phyloP scores from a whole-genome alignment of 2,329 filamentous ascomycete species.

The Neopestalotiopsis clavispora region DNA sequence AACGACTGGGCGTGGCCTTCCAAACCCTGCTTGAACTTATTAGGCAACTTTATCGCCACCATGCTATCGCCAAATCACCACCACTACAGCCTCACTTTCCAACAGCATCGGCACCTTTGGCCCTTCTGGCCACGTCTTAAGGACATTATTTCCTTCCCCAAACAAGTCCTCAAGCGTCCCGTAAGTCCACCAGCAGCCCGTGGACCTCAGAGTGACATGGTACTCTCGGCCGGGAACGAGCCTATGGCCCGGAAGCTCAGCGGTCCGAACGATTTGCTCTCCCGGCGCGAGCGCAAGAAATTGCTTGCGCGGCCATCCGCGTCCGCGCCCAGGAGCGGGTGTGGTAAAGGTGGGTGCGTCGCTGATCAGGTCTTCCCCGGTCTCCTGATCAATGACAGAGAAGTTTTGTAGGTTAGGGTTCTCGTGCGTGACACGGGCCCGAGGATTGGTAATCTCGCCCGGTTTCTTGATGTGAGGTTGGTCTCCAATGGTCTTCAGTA shows the following conservation, averaged over 20 bases:
- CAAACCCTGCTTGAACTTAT: too few species aligned
- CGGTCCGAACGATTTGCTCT: neutral
- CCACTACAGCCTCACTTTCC: neutral
- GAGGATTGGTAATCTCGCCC: neutral
- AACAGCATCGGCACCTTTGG: neutral
- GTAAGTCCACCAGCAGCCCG: neutral
- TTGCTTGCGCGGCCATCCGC: neutral
- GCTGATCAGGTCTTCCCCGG: neutral
- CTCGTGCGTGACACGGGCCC: neutral
- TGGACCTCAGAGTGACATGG: neutral
- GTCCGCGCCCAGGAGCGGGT: neutral
- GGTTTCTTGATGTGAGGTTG: neutral
- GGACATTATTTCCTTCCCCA: neutral
- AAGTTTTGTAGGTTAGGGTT: neutral
- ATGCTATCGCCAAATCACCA: too few species aligned
- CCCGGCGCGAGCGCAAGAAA: conserved; percentile 6
- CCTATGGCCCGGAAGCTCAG: neutral
- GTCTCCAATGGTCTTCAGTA: neutral
- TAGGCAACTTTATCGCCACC: too few species aligned
- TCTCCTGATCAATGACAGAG: neutral
- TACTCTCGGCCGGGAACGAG: neutral
- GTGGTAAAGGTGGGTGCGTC: neutral
- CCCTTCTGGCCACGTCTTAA: neutral
- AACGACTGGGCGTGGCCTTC: too few species aligned
- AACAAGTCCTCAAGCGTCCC: neutral